Evolutionary conservation across 202 grass and related monocot genomes (phyloP).

Genomic region (Bolboschoenoplectus hybrid): DNA sequence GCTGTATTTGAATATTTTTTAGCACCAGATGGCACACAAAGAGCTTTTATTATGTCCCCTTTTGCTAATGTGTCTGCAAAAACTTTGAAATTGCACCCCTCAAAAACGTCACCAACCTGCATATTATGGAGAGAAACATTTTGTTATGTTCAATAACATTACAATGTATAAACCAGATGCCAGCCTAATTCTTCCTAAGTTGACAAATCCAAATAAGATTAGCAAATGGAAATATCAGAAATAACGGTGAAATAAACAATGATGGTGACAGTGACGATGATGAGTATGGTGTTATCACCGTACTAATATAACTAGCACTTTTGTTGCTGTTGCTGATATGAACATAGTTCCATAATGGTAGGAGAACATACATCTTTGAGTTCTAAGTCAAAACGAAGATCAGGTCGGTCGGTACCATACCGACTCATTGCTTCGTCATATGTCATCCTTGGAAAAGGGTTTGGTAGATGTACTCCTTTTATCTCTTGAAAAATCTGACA

Average conservation of each 20-base stretch:
- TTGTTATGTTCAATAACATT: constrained; percentile 19
- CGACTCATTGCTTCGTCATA: constrained; percentile 82
- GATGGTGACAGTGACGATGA: neutral
- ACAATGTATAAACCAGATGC: constrained; percentile 3
- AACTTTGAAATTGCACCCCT: constrained; percentile 77
- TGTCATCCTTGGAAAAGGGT: constrained; percentile 81
- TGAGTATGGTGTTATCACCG: neutral
- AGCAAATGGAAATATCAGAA: neutral
- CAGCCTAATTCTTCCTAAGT: neutral
- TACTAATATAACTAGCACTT: neutral
- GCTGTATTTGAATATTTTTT: constrained; percentile 91
- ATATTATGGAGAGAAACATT: constrained; percentile 40
- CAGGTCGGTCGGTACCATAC: constrained; percentile 91
- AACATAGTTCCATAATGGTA: constrained; percentile 41
- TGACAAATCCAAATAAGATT: constrained; percentile 33
- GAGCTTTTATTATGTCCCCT: constrained; percentile 70
- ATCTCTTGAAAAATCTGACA: constrained; percentile 87
- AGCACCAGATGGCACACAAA: constrained; percentile 76
- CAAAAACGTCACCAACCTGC: constrained; percentile 79
- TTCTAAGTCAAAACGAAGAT: constrained; percentile 87
- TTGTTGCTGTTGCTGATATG: constrained; percentile 7
- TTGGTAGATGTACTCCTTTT: constrained; percentile 73
- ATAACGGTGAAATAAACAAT: constrained; percentile 31
- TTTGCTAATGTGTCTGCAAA: constrained; percentile 85
- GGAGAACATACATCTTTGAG: constrained; percentile 78